phyloP scores from a whole-genome alignment of 305 asterid species.

The Fraxinus albicans region DNA sequence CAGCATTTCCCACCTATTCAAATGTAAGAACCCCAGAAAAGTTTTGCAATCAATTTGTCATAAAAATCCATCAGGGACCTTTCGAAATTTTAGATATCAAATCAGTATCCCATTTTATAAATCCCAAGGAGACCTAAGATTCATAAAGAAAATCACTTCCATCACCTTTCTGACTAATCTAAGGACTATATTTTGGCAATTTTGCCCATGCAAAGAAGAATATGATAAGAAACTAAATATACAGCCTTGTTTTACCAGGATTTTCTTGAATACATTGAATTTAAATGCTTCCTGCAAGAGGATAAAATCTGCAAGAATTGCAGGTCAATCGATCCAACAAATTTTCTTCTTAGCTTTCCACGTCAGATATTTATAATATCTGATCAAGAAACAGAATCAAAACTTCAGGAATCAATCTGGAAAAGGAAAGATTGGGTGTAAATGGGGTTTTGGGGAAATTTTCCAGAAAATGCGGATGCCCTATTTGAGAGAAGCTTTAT shows the following conservation, averaged over 20 bases:
- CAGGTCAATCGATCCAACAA: neutral
- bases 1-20: slow-evolving; percentile 27
- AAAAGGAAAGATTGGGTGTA: neutral
- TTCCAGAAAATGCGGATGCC: slow-evolving; percentile 9
- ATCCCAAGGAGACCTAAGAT: neutral
- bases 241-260: neutral
- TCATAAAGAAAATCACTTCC: neutral
- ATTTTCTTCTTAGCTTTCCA: neutral
- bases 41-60: slow-evolving; percentile 4
- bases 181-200: neutral
- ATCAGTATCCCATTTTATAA: neutral
- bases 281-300: neutral
- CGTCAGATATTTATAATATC: neutral
- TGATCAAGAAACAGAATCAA: neutral
- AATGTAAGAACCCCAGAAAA: neutral
- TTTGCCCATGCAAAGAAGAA: slow-evolving; percentile 6
- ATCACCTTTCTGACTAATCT: slow-evolving; percentile 1
- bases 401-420: neutral
- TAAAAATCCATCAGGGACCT: neutral
- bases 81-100: neutral
- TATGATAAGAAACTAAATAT: neutral
- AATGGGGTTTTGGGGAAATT: slow-evolving; percentile 16
- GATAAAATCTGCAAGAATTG: neutral
- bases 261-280: slow-evolving; percentile 10
- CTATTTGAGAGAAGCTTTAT: neutral